Base-by-base conservation (phyloP, 2,329 filamentous ascomycete species). In the Colletotrichum simmondsii region DNA sequence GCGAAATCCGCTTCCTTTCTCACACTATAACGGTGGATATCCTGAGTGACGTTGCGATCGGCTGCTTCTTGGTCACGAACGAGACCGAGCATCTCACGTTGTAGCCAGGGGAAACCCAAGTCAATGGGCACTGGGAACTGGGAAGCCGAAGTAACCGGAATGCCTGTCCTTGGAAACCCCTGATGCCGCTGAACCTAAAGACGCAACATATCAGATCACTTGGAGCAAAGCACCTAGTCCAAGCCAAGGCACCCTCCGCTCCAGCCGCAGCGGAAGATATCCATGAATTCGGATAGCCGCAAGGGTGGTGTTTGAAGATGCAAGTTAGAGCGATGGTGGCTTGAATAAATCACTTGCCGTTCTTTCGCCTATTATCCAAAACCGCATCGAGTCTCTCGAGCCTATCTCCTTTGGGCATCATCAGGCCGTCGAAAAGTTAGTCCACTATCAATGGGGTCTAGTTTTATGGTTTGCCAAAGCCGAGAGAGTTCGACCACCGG, bases 401-500 rank as follows among this genome's bases (percentile, higher is more conserved):
- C 58, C 26, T 63, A 11, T 62, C 65, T 59, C 12, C 32, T 14
- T 49, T 63, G 1, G 65, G 58, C n/a, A 12, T 35, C 8, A 63
- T 54, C 58, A 30, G 14, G 49, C 58, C 57, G 46, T 63, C 53
- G 32, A 57, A 11, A 28, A 28, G 24, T 12, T 26, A 46, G 46
- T 46, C 37, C 46, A 16, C 58, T 49, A 2, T 32, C 49, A 56
- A 46, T 7, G 7, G 35, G 22, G n/a, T n/a, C 46, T 54, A 62
- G 57, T 46, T 68, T 42, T 42, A 56, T 22, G 14, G 28, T 68
- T 30, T 62, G n/a, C 46, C 32, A 28, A 56, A 46, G 58, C 58
- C 35, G 65, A 68, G 24, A 57, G 11, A 69, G 59, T 58, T 69
- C 52, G 32, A 37, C 52, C 52, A 42, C 37, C 35, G 52, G n/a